Evolutionary conservation across 176 grass and related monocot species (phyloP), one percentile per base, ranked within the genome.

Genomic region (Bromus sterilis): DNA sequence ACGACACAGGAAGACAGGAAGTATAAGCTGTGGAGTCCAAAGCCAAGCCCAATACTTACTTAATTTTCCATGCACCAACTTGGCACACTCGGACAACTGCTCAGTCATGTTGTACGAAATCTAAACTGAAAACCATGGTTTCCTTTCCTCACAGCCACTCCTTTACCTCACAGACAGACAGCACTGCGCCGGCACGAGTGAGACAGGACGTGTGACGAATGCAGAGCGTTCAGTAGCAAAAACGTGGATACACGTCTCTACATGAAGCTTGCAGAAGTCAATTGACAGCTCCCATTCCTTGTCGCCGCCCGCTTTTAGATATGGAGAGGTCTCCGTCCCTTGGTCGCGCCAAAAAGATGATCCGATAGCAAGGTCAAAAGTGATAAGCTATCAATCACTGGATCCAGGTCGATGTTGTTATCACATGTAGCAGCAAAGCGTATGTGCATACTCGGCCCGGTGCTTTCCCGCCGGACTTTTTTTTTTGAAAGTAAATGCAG

Each of bases 301-400:
- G 65, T 71, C 55, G 40, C 43, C 83, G 39, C 2, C 56, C 16
- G 40, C 56, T 24, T 46, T 43, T 25, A n/a, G n/a, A 32, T n/a
- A 77, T 21, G 64, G 49, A 44, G 23, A 48, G 35, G 59, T 79
- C 59, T 21, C 15, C 14, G 29, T 24, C 20, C 37, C 66, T 12
- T 9, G 5, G n/a, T 41, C 66, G 66, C 34, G 69, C 36, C 6
- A 23, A 3, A 84, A 48, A 79, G 13, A 75, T 25, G 7, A 14
- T 8, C 2, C 2, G 39, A 15, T 8, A 21, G 42, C 13, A 25
- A 9, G 21, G n/a, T 51, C 82, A 82, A 85, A 76, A 85, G 77
- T 81, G 87, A 89, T 89, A 89, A 71, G 82, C 43, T 89, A 81
- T 89, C n/a, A n/a, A n/a, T n/a, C 87, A 75, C 40, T 35, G 77